A percentile compares a stretch with the other conserved stretches of the same genome.
phyloP scores from a whole-genome alignment of 768 basidiomycete genomes.

The Tulasnella sp. region DNA sequence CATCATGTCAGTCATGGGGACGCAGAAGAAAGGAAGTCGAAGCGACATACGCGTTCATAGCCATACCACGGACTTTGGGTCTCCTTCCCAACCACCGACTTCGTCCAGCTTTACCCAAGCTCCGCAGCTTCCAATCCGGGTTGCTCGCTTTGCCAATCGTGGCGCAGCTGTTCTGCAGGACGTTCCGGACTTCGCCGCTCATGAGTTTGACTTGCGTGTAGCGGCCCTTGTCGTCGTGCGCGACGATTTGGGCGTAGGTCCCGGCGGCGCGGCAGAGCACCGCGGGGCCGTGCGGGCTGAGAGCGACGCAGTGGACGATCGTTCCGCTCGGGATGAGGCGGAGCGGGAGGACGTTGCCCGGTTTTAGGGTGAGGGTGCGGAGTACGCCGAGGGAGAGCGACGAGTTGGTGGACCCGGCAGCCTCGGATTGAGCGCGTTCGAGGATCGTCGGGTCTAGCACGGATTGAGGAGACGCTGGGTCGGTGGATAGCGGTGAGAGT shows the following conservation, averaged over 20 bases:
- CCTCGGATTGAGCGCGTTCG: neutral
- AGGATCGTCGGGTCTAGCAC: constrained; percentile 15
- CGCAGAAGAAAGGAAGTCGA: neutral
- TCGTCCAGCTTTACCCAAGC: constrained; percentile 86
- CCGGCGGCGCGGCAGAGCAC: constrained; percentile 87
- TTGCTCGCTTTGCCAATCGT: constrained; percentile 92
- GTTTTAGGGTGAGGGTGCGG: constrained; percentile 69
- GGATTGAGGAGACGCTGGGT: constrained; percentile 18
- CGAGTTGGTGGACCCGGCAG: constrained; percentile 14
- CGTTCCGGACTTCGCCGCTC: constrained; percentile 84
- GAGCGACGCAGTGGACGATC: constrained; percentile 74
- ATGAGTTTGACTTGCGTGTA: constrained; percentile 79
- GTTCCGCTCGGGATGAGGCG: constrained; percentile 90
- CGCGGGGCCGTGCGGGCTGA: constrained; percentile 62
- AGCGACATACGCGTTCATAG: constrained; percentile 80
- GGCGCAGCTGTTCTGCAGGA: constrained; percentile 65
- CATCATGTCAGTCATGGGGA: neutral
- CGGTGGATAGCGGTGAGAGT: neutral
- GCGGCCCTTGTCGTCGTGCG: constrained; percentile 55
- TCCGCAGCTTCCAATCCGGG: constrained; percentile 71
- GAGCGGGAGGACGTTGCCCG: constrained; percentile 88
- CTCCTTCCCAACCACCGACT: constrained; percentile 74
- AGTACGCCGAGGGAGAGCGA: constrained; percentile 71
- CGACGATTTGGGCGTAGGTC: constrained; percentile 67
- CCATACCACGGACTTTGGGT: constrained; percentile 85